These are phyloP conservation scores for Lactarius vividus DNA, from an alignment of 768 basidiomycete species.

Conservation along the genomic window DNA sequence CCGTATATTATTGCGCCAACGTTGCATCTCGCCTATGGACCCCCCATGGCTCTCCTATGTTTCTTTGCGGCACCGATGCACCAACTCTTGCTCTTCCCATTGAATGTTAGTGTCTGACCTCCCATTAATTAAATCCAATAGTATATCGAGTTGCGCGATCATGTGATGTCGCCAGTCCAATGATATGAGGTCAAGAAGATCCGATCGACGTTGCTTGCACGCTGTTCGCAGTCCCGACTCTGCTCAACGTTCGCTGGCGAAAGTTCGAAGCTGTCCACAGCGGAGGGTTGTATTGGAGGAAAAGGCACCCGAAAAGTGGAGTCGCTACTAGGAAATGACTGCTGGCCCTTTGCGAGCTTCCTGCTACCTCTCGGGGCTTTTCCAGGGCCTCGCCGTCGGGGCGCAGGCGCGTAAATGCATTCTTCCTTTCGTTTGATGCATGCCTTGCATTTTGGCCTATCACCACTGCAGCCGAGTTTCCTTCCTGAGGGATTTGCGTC, in stretches of 20 bases:
- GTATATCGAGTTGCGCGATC: slow-evolving; percentile 1
- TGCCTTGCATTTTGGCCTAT: slow-evolving; percentile 58
- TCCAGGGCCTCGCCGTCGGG: slow-evolving; percentile 68
- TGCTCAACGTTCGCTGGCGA: slow-evolving; percentile 5
- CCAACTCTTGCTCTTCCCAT: neutral
- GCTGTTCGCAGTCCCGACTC: slow-evolving; percentile 4
- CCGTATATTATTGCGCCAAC: neutral
- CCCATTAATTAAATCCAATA: slow-evolving; percentile 5
- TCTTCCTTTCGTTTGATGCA: slow-evolving; percentile 51
- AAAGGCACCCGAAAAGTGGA: slow-evolving; percentile 8
- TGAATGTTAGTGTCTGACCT: neutral
- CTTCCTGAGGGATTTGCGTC: slow-evolving; percentile 45
- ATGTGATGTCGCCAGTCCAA: slow-evolving; percentile 12
- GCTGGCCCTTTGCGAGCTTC: slow-evolving; percentile 12
- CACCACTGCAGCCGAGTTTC: slow-evolving; percentile 74
- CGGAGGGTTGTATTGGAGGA: slow-evolving; percentile 7
- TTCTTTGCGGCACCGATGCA: neutral
- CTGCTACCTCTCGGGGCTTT: slow-evolving; percentile 62
- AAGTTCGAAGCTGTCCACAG: neutral
- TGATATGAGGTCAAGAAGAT: slow-evolving; percentile 8
- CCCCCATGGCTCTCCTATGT: neutral
- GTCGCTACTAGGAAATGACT: slow-evolving; percentile 4
- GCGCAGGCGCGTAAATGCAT: slow-evolving; percentile 53
- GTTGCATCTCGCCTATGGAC: neutral
- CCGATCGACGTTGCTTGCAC: slow-evolving; percentile 6